Conservation (phyloP, 2,329 filamentous ascomycete genomes). For the Trichoderma endophyticum region DNA sequence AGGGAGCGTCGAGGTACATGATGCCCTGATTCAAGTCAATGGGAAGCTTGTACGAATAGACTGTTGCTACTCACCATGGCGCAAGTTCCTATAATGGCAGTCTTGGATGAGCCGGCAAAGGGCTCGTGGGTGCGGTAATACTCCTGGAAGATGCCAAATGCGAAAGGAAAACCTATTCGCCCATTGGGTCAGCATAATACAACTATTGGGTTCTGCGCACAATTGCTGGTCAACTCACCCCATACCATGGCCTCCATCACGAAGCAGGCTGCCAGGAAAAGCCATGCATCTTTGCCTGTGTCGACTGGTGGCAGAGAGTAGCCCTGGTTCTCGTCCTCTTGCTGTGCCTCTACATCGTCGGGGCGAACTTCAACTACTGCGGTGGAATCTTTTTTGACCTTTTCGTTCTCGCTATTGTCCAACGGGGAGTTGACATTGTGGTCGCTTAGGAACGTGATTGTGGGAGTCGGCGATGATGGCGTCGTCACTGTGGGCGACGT, state of each 20-base stretch:
- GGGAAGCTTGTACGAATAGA: neutral
- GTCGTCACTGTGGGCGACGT: neutral
- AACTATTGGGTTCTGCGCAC: accelerated
- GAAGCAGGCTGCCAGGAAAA: slow-evolving; percentile 34
- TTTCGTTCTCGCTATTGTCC: neutral
- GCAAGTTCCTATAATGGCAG: slow-evolving; percentile 63
- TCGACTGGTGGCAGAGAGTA: slow-evolving; percentile 31
- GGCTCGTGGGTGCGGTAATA: slow-evolving; percentile 61
- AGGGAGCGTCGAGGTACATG: slow-evolving; percentile 53
- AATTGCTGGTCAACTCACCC: slow-evolving; percentile 24
- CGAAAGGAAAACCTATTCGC: slow-evolving; percentile 59
- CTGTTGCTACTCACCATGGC: slow-evolving; percentile 44
- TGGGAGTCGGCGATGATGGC: neutral
- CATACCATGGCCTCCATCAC: slow-evolving; percentile 35
- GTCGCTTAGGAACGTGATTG: neutral
- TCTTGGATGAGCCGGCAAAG: slow-evolving; percentile 52
- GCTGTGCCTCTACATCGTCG: neutral
- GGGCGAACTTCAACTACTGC: neutral
- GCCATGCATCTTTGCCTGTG: slow-evolving; percentile 34
- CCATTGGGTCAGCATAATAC: neutral
- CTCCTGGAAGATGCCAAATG: slow-evolving; percentile 68
- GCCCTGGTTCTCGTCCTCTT: slow-evolving; percentile 12
- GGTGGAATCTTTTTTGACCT: neutral
- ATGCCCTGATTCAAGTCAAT: slow-evolving; percentile 39
- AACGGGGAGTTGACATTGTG: neutral